phyloP scores from a whole-genome alignment of 768 basidiomycete species.

The Tricholoma furcatifolium region DNA sequence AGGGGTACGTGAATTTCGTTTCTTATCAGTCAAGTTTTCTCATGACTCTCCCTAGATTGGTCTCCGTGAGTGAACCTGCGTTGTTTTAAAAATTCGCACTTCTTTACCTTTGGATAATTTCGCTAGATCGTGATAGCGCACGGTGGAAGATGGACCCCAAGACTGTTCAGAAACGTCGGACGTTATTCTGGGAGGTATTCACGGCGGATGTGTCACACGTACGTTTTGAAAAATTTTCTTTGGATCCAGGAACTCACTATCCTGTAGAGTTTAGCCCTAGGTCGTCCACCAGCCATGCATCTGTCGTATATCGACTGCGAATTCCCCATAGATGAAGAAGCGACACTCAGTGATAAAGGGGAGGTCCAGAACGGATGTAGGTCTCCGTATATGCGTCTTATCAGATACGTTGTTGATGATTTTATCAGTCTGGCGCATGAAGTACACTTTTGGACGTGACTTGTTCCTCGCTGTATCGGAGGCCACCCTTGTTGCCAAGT shows the following conservation, averaged over 20 bases:
- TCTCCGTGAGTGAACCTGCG: conserved; percentile 33
- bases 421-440: conserved; percentile 55
- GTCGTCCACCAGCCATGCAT: conserved; percentile 58
- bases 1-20: conserved; percentile 33
- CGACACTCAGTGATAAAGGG: conserved; percentile 39
- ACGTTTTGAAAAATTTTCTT: conserved; percentile 14
- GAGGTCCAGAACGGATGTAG: conserved; percentile 49
- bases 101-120: not conserved
- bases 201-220: conserved; percentile 36
- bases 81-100: not conserved
- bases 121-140: conserved; percentile 38
- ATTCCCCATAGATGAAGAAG: conserved; percentile 57
- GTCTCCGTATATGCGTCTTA: conserved; percentile 16
- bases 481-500: conserved; percentile 45
- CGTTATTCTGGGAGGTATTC: conserved; percentile 40
- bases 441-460: conserved; percentile 49
- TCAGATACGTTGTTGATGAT: not conserved
- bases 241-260: not conserved
- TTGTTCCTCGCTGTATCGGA: conserved; percentile 49
- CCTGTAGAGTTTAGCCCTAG: conserved; percentile 51
- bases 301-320: conserved; percentile 62
- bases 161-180: conserved; percentile 34
- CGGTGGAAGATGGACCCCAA: conserved; percentile 38
- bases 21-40: not conserved
- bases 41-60: conserved; percentile 30